These are phyloP conservation scores for Boletus subcaerulescens DNA, from an alignment of 768 basidiomycete genomes.

Conservation along the genomic window DNA sequence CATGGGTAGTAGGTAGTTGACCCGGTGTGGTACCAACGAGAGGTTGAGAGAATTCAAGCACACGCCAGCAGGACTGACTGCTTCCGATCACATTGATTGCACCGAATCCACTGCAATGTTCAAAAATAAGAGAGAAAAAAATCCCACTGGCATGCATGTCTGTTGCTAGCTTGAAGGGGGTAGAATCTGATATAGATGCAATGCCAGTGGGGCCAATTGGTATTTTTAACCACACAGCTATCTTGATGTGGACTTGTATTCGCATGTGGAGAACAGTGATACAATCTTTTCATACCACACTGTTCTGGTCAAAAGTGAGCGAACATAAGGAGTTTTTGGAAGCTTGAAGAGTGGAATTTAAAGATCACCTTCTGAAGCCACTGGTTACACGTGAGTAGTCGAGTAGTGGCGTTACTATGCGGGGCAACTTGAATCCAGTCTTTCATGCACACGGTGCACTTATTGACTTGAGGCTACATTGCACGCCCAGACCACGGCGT, in stretches of 20 bases:
- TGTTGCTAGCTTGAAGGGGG: background rate
- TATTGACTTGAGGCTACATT: no score
- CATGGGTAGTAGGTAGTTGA: constrained; percentile 33
- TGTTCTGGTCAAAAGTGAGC: no score
- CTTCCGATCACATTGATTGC: background rate
- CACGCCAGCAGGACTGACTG: background rate
- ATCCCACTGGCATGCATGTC: background rate
- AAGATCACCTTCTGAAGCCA: no score
- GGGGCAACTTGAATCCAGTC: no score
- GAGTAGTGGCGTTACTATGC: no score
- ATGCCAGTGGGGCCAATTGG: background rate
- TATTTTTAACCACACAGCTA: background rate
- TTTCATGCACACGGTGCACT: no score
- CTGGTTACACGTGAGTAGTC: no score
- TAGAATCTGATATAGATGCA: background rate
- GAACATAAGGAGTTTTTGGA: no score
- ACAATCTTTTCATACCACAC: no score
- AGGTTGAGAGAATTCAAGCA: background rate
- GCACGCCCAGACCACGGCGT: no score
- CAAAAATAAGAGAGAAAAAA: background rate
- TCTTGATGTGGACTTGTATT: no score
- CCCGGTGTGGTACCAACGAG: background rate
- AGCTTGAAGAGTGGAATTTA: no score
- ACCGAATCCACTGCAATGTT: background rate
- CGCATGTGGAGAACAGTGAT: background rate